phyloP scores from a whole-genome alignment of 2,329 filamentous ascomycete species.

The Teratosphaeria viscida region DNA sequence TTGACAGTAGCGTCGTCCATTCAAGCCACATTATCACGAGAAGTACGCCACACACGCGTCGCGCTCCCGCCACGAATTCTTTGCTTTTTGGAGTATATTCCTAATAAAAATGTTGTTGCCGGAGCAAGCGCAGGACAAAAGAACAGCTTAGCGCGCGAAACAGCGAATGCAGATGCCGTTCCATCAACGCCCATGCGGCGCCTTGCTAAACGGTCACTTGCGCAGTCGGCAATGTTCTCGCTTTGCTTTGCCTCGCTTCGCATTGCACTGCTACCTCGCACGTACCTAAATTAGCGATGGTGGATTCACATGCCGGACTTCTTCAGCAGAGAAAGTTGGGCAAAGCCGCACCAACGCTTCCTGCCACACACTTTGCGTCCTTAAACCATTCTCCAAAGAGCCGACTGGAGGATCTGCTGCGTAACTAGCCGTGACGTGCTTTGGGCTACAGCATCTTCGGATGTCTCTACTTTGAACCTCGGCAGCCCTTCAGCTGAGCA shows the following conservation, averaged over 20 bases:
- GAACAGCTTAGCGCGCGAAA: neutral
- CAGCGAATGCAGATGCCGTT: neutral
- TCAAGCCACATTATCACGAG: neutral
- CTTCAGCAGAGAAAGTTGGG: neutral
- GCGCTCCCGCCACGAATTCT: neutral
- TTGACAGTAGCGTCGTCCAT: neutral
- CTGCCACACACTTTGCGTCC: neutral
- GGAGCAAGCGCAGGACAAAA: neutral
- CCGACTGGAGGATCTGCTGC: constrained; percentile 2
- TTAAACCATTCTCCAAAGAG: neutral
- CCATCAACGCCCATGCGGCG: neutral
- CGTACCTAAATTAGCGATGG: neutral
- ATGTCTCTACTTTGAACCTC: neutral
- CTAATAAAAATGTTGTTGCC: neutral
- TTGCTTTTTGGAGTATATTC: neutral
- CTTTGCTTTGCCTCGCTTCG: neutral
- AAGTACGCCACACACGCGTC: neutral
- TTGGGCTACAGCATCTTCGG: neutral
- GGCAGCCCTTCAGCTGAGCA: neutral
- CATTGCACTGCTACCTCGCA: neutral
- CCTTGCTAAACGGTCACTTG: neutral
- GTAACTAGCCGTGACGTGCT: constrained; percentile 1
- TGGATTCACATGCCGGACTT: neutral
- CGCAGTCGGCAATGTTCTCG: neutral
- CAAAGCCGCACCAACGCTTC: neutral